phyloP scores from a whole-genome alignment of 208 protist species.

The Phytomonas francai region DNA sequence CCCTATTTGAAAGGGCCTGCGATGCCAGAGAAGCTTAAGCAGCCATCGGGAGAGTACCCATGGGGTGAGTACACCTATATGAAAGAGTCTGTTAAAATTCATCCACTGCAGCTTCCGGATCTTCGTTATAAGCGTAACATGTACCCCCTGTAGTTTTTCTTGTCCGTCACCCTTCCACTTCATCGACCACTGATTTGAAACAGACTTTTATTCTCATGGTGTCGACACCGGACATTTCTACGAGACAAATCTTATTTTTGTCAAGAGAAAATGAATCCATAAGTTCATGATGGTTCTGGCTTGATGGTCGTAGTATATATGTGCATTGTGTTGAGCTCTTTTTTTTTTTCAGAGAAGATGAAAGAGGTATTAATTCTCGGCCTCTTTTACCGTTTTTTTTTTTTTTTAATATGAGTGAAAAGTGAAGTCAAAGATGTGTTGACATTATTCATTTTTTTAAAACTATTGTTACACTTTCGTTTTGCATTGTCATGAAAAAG shows the following conservation, averaged over 20 bases:
- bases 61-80: conserved; percentile 54
- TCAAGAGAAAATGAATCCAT: too few species aligned
- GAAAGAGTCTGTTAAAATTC: conserved; percentile 26
- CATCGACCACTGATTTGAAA: not conserved
- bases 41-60: conserved; percentile 44
- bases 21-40: conserved; percentile 42
- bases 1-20: conserved; percentile 48
- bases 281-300: too few species aligned
- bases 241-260: too few species aligned
- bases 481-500: too few species aligned
- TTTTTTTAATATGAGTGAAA: not conserved
- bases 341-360: too few species aligned
- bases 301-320: too few species aligned
- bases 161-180: too few species aligned
- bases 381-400: not conserved
- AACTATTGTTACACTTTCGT: too few species aligned
- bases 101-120: conserved; percentile 57
- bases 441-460: too few species aligned
- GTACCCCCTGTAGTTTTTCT: conserved; percentile 35
- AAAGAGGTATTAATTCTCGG: too few species aligned
- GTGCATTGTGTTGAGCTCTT: too few species aligned
- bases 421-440: not conserved
- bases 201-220: not conserved
- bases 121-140: conserved; percentile 44
- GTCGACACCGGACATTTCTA: too few species aligned